A percentile compares a stretch with the other conserved stretches of the same genome.
These are phyloP conservation scores for Elsinoe ampelina DNA, from an alignment of 2,329 filamentous ascomycete genomes.

Conservation along the genomic window DNA sequence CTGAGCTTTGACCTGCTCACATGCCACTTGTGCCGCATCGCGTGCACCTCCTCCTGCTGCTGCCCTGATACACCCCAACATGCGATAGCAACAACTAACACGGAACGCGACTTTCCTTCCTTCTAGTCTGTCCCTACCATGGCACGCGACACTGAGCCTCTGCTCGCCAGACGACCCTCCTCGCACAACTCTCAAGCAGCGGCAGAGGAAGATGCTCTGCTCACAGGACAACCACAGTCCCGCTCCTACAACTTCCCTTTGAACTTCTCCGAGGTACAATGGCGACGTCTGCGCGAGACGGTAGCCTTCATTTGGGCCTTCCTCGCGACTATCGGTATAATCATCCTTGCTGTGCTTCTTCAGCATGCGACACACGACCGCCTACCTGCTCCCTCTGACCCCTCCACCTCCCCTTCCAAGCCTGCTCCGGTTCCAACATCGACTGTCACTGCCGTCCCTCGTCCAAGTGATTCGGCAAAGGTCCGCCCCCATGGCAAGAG, in stretches of 20 bases:
- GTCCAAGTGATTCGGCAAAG: neutral
- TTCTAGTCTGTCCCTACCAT: slow-evolving; percentile 22
- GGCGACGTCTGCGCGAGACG: slow-evolving; percentile 61
- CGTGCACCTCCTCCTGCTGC: neutral
- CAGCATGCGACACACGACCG: slow-evolving; percentile 48
- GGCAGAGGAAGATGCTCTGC: slow-evolving; percentile 51
- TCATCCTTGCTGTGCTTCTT: slow-evolving; percentile 72
- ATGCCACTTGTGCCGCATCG: slow-evolving; percentile 2
- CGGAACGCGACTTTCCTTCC: neutral
- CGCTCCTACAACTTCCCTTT: slow-evolving; percentile 17
- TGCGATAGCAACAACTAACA: neutral
- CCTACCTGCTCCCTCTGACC: neutral
- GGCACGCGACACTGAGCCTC: slow-evolving; percentile 40
- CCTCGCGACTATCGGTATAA: slow-evolving; percentile 65
- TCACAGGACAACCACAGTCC: slow-evolving; percentile 43
- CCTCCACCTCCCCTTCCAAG: slow-evolving; percentile 4
- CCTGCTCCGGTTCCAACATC: neutral
- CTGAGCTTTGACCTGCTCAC: slow-evolving; percentile 5
- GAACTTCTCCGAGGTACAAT: slow-evolving; percentile 30
- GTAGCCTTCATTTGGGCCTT: slow-evolving; percentile 75
- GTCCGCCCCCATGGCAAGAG: slow-evolving; percentile 53
- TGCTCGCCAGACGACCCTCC: slow-evolving; percentile 46
- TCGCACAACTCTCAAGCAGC: slow-evolving; percentile 46
- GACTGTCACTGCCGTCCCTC: neutral
- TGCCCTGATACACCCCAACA: neutral